Percentiles rank a stretch among this genome's conserved stretches.
Conservation (phyloP, 352 stramenopile species). For the Stephanocyclus meneghinianus region DNA sequence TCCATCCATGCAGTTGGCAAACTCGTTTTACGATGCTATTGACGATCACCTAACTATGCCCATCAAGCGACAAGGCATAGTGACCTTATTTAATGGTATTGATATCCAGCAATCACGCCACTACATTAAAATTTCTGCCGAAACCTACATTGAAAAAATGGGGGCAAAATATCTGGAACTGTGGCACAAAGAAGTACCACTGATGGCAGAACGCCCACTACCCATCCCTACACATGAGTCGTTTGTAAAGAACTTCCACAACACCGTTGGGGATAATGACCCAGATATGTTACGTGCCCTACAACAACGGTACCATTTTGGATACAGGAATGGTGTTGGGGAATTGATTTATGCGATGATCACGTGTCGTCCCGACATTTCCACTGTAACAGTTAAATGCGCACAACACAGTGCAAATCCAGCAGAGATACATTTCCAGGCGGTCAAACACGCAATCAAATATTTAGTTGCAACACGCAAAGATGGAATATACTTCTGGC, state of each 20-base stretch:
- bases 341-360: too few relatives aligned
- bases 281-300: not conserved
- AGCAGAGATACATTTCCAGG: slow-evolving; percentile 29
- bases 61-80: slow-evolving; percentile 4
- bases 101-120: slow-evolving; percentile 3
- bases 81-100: too few relatives aligned
- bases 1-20: not conserved
- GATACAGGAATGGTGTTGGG: slow-evolving; percentile 9
- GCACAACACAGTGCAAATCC: too few relatives aligned
- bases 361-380: slow-evolving; percentile 10
- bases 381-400: not conserved
- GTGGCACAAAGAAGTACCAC: not conserved
- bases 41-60: slow-evolving; percentile 8
- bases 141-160: not conserved
- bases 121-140: not conserved
- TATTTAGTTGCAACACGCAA: too few relatives aligned
- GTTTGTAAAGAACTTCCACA: not conserved
- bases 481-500: too few relatives aligned
- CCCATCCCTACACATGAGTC: not conserved
- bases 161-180: too few relatives aligned
- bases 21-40: slow-evolving; percentile 7
- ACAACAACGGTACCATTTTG: slow-evolving; percentile 6
- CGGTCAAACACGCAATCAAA: slow-evolving; percentile 4
- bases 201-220: not conserved
- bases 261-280: not conserved